Evolutionary conservation across 2,329 filamentous ascomycete species (phyloP).

Genomic region (Colletotrichum tropicicola): DNA sequence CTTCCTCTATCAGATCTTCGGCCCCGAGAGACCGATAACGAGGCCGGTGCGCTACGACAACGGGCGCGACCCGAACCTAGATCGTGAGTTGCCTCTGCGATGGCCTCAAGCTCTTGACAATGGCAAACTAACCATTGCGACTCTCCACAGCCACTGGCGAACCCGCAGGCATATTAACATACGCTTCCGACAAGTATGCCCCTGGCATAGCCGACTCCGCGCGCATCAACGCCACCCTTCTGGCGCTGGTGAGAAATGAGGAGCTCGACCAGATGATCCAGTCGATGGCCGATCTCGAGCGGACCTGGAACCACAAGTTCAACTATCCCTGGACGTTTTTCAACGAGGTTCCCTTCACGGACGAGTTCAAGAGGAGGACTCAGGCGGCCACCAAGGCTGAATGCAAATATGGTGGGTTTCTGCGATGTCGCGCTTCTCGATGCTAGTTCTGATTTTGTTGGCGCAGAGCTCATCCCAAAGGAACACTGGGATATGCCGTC

Average conservation of each 20-base stretch:
- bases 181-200: conserved; percentile 80
- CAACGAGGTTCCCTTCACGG: conserved; percentile 92
- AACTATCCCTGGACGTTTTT: conserved; percentile 99
- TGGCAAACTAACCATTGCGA: conserved; percentile 10
- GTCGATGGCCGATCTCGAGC: conserved; percentile 90
- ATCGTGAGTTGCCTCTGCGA: conserved; percentile 68
- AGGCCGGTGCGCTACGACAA: conserved; percentile 38
- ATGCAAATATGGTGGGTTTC: conserved; percentile 76
- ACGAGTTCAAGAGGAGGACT: conserved; percentile 90
- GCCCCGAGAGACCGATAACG: conserved; percentile 55
- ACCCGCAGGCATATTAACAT: conserved; percentile 78
- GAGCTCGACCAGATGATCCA: conserved; percentile 85
- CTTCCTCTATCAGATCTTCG: conserved; percentile 79
- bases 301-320: conserved; percentile 98
- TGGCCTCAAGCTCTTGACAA: neutral
- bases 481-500: conserved; percentile 93
- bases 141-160: conserved; percentile 77
- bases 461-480: conserved; percentile 82
- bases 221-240: conserved; percentile 91
- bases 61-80: conserved; percentile 80
- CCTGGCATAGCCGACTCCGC: conserved; percentile 78
- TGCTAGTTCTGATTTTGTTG: conserved; percentile 26
- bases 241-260: conserved; percentile 91
- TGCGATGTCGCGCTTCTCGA: neutral
- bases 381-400: conserved; percentile 86